Evolutionary conservation across 495 filamentous ascomycete genomes (phyloP).

Genomic region (Coniosporium apollinis): DNA sequence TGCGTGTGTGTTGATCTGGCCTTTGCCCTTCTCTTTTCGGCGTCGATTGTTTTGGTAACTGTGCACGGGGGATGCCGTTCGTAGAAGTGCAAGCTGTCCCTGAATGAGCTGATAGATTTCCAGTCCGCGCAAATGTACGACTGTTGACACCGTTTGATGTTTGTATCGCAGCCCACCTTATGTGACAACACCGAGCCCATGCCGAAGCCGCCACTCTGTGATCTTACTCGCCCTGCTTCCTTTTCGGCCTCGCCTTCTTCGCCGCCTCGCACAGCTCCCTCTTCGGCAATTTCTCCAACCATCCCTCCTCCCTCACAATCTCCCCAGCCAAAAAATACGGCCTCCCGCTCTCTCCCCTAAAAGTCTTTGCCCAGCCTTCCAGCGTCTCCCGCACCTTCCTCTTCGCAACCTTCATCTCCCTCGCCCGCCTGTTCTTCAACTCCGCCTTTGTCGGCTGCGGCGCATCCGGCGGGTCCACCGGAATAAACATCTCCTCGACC

Average conservation of each 20-base stretch:
- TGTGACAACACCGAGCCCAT: no score
- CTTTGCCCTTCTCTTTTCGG: no score
- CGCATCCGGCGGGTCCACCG: constrained; percentile 48
- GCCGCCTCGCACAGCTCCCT: constrained; percentile 22
- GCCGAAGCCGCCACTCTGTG: no score
- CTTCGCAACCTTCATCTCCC: constrained; percentile 34
- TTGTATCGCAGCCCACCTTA: no score
- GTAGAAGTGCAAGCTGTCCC: no score
- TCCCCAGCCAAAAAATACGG: constrained; percentile 24
- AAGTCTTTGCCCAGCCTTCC: constrained; percentile 58
- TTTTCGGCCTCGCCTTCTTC: constrained; percentile 20
- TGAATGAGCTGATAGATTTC: no score
- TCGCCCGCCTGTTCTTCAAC: constrained; percentile 28
- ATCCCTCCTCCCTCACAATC: constrained; percentile 20
- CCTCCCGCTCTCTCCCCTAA: constrained; percentile 25
- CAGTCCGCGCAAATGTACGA: no score
- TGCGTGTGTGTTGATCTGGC: no score
- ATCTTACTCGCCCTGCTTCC: neutral
- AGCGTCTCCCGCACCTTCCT: constrained; percentile 39
- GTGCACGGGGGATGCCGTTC: no score
- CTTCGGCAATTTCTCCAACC: constrained; percentile 21
- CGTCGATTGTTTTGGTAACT: no score
- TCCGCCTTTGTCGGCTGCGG: constrained; percentile 30
- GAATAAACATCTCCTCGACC: constrained; percentile 78
- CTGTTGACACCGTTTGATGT: no score